Conservation (phyloP, 768 basidiomycete species). For the Krasilnikovozyma curviuscula region DNA sequence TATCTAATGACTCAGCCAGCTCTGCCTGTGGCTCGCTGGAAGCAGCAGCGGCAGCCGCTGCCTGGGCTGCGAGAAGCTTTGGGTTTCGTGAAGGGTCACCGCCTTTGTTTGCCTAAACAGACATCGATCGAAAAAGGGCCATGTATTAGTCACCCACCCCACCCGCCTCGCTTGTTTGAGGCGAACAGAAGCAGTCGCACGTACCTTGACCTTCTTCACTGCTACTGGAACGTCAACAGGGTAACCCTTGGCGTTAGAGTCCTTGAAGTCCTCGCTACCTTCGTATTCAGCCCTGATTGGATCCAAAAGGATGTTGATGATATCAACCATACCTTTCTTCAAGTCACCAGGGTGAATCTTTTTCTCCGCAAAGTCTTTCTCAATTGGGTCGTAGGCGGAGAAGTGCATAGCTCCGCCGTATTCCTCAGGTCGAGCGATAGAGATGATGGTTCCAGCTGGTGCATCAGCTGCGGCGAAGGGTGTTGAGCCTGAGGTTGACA, state of each 20-base stretch:
- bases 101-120: no score
- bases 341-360: conserved; percentile 76
- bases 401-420: conserved; percentile 52
- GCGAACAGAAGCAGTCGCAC: no score
- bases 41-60: no score
- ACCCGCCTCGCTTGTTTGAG: no score
- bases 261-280: conserved; percentile 60
- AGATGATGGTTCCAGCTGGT: conserved; percentile 64
- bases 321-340: conserved; percentile 53
- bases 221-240: conserved; percentile 28
- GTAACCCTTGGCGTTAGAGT: conserved; percentile 59
- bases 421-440: conserved; percentile 55
- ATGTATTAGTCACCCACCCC: no score
- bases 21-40: no score
- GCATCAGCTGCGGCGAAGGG: conserved; percentile 51
- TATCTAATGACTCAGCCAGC: no score
- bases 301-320: conserved; percentile 51
- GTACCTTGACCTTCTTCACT: conserved; percentile 17
- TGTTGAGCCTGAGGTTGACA: conserved; percentile 16
- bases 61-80: no score
- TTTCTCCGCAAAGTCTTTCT: conserved; percentile 54
- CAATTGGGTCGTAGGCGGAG: conserved; percentile 41
- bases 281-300: conserved; percentile 66
- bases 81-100: no score
- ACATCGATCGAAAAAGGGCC: no score